Evolutionary conservation across 306 rosid genomes (phyloP), one percentile per base, ranked within the genome.

Genomic region (Comarum palustre): DNA sequence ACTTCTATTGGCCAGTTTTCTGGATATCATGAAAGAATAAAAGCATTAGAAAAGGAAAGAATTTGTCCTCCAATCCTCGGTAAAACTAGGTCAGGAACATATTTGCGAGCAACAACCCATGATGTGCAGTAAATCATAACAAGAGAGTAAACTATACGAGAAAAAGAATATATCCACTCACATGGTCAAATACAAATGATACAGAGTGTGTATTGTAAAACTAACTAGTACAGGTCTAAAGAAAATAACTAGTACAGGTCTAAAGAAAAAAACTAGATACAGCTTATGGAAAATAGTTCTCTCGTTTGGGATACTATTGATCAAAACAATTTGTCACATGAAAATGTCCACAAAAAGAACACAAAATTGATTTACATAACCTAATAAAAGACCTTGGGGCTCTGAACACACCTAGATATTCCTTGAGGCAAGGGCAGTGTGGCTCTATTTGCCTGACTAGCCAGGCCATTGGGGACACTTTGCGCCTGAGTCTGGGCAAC

Each of bases 331-430:
- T 71, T 57, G 61, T 66, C 67, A 22, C 59, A 78, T 72, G 76
- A 79, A 65, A 81, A 57, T 80, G 80, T 71, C 83, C 75, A 24
- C 60, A 63, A 71, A 75, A 75, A 74, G 78, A 79, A 79, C 72
- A 85, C 73, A 72, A 64, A 82, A 80, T 59, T 64, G 57, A 79
- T 77, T 84, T 78, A 79, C 82, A 81, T 31, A 63, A 84, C 82
- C 87, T 82, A 78, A 79, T 79, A 73, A 77, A 86, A 84, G 82
- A 86, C 87, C 87, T 84, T 87, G 86, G 84, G 86, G 81, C 92
- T 86, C 96, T 83, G 88, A 84, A 94, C 96, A 88, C 82, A 94
- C 99, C 99, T 94, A 91, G 97, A 94, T 85, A 87, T 73, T 88
- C 97, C 99, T 84, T 78, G 97, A 68, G 99, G 99, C 89, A 94